Evolutionary conservation across 2,329 filamentous ascomycete genomes (phyloP), one percentile per base, ranked within the genome.

Genomic region (Microcyclosporella mali): DNA sequence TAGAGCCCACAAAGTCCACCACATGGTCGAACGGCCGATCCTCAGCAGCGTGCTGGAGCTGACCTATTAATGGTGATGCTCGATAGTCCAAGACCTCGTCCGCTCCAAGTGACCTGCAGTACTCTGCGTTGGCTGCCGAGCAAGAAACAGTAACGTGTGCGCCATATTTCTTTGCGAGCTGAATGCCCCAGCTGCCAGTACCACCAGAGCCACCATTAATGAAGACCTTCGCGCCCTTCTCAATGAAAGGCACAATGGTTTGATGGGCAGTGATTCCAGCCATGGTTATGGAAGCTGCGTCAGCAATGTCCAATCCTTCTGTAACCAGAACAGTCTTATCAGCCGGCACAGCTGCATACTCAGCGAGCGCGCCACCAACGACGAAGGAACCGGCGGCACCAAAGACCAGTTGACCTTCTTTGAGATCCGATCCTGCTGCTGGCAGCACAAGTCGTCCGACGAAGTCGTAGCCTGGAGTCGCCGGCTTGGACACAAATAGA

Each of bases 121-220:
- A 59, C 33, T 75, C 70, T 0, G 71, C 66, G 56, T 84, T 85
- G 6, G 58, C 59, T 1, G 65, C 69, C 6, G 80, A 84, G 55
- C 81, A 84, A 3, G 71, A 73, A 1, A 70, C 68, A 0, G 74
- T 77, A 14, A 85, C 80, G 51, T 75, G 66, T 50, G 74, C 79
- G 0, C 79, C 79, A 1, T 78, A 56, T 1, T 66, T 65, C 57
- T 82, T 83, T 4, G 80, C 80, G 34, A 84, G 72, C 57, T 84
- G 81, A 39, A 84, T 77, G 0, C 70, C 73, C 44, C 72, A 81
- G 0, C 71, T 69, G 0, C 81, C 81, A 0, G 70, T 73, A 1
- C 81, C 81, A 6, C 81, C 81, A 3, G 72, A 77, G 1, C 80
- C 79, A 9, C 79, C 81, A 49, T 83, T 83, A 60, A 84, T 73